Percentiles rank a stretch among this genome's conserved stretches.
Evolutionary conservation across 1,284 basidiomycete genomes (phyloP).

Genomic region (Leccinum fallax): DNA sequence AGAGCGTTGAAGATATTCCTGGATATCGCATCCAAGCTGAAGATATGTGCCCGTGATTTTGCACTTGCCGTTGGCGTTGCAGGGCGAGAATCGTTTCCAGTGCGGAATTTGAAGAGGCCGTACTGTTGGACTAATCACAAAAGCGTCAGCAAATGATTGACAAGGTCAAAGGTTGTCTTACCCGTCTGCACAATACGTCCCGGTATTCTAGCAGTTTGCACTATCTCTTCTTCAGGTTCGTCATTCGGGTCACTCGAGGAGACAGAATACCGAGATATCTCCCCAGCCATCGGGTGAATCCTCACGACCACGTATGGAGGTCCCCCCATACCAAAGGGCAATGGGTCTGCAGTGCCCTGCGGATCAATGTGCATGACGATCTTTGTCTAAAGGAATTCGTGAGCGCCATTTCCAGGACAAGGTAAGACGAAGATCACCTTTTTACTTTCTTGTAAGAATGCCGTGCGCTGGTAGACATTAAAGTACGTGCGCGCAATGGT

Average conservation of each 20-base stretch:
- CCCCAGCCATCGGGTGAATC: slow-evolving; percentile 80
- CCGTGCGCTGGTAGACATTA: slow-evolving; percentile 80
- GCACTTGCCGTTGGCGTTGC: slow-evolving; percentile 72
- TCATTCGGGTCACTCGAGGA: slow-evolving; percentile 72
- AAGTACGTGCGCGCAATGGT: slow-evolving; percentile 80
- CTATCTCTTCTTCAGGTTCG: slow-evolving; percentile 77
- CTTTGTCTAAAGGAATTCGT: slow-evolving; percentile 63
- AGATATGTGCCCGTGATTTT: slow-evolving; percentile 77
- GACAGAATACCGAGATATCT: slow-evolving; percentile 76
- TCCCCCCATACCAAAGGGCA: slow-evolving; percentile 68
- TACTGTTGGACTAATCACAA: slow-evolving; percentile 73
- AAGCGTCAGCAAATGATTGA: slow-evolving; percentile 8
- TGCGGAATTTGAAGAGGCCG: slow-evolving; percentile 83
- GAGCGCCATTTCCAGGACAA: slow-evolving; percentile 3
- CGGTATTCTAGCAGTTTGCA: slow-evolving; percentile 75
- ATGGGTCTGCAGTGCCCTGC: slow-evolving; percentile 68
- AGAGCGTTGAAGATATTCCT: slow-evolving; percentile 71
- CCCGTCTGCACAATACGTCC: slow-evolving; percentile 78
- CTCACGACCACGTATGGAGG: slow-evolving; percentile 76
- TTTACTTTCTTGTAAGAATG: slow-evolving; percentile 71
- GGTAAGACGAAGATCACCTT: slow-evolving; percentile 55
- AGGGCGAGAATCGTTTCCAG: slow-evolving; percentile 73
- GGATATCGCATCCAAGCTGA: slow-evolving; percentile 84
- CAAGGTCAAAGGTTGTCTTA: slow-evolving; percentile 41
- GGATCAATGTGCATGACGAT: slow-evolving; percentile 84